Base-by-base conservation (phyloP, 108 stramenopile species). In the Cylindrotheca closterium region DNA sequence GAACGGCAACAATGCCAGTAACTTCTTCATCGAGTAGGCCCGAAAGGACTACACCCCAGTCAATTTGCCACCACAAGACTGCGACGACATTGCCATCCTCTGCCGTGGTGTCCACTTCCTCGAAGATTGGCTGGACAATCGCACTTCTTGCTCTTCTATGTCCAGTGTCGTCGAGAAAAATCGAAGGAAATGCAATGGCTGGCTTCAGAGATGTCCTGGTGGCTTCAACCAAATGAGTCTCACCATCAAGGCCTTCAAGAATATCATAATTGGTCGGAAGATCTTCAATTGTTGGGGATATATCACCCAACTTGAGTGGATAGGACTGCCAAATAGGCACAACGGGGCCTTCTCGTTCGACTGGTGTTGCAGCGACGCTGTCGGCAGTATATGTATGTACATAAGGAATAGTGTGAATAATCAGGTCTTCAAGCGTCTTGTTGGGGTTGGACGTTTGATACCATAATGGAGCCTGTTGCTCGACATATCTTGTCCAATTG, bases 1-100 rank as follows among this genome's bases (percentile, higher is more conserved):
- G 37, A 23, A 85, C 84, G 45, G 79, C 81, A 30, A 68, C 50
- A 52, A 85, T 67, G 0, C 84, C 84, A 32, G 65, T 33, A 25
- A 17, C 15, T 3, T 26, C 58, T 8, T 21, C 23, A 1, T 58
- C 50, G 7, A 69, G 46, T 7, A 69, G 57, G n/a, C 67, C 53
- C 2, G 12, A 23, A 30, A 78, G 32, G 29, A 59, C 71, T 0
- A 19, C 30, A 30, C 55, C 30, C 60, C 59, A 67, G 3, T 53
- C 56, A 1, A 67, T 3, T 10, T 42, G 8, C 8, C 23, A 31
- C 25, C 30, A 45, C 31, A 54, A 24, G 1, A 65, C 15, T 54
- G 64, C 64, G 0, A 63, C 61, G 15, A 42, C 15, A 10, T 42
- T 42, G 7, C 37, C 10, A 42, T 42, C 37, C 15, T 42, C 10